Base-by-base conservation (phyloP, 495 filamentous ascomycete species). In the Filosporella fistucella region DNA sequence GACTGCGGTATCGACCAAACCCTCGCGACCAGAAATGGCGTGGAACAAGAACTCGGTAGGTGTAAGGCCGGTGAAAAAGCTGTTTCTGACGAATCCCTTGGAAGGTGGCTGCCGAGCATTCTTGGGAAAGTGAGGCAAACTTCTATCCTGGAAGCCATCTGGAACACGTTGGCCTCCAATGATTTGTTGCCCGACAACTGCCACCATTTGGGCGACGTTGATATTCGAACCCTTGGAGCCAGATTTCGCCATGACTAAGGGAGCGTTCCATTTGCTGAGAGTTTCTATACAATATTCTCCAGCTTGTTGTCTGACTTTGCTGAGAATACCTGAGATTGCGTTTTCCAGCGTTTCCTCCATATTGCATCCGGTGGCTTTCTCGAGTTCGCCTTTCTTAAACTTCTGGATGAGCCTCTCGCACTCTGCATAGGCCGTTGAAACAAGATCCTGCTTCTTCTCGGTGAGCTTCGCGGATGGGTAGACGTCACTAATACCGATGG, bases 141-240 rank as follows among this genome's bases (percentile, higher is more conserved):
- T 95, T 50, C 93, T 81, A 65, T 97, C 89, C 59, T 97, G 89
- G 71, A 98, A 98, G 17, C 93, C 93, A 68, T 97, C 89, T 30
- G 86, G 78, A 18, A 98, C 93, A 81, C 93, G 91, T 57, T 86
- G 82, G 42, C 89, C 89, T 30, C 83, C 82, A 58, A 98, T 97
- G 75, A 96, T 96, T 58, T 98, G 93, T 64, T 98, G 93, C 49
- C 93, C 93, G 55, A 98, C 93, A 53, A 89, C 84, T 26, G 94
- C 90, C 63, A 97, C 84, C 93, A 98, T 98, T 70, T 98, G 93
- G 20, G 94, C 91, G 39, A 98, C 93, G 71, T 98, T 98, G 75
- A 97, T 95, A 60, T 84, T 85, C 2, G 89, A 95, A 58, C 93
- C 79, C 67, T 98, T 98, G 29, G 93, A 96, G 25, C 93, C 93